Conservation (phyloP, 495 filamentous ascomycete genomes). For the Xylaria nigripes region DNA sequence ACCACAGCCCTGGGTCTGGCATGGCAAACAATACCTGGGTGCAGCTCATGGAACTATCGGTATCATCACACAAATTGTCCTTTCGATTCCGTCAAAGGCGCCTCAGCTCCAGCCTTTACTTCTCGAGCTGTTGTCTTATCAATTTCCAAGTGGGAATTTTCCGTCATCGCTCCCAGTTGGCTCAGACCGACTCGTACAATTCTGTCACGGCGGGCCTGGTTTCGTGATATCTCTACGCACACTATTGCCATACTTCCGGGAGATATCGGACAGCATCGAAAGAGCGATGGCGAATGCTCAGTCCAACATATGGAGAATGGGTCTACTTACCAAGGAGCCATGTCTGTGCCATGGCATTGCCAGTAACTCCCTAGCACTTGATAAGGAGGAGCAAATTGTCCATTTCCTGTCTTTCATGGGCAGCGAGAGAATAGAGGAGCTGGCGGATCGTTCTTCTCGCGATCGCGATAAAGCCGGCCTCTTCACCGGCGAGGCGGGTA, state of each 20-base stretch:
- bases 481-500: constrained; percentile 19
- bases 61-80: constrained; percentile 54
- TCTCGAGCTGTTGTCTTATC: constrained; percentile 35
- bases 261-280: constrained; percentile 38
- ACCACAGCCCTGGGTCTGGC: constrained; percentile 46
- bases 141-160: constrained; percentile 40
- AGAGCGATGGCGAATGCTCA: constrained; percentile 36
- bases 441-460: not conserved
- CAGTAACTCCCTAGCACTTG: constrained; percentile 46
- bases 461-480: constrained; percentile 8
- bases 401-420: constrained; percentile 20
- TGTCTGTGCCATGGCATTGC: constrained; percentile 58
- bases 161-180: constrained; percentile 18
- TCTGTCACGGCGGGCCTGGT: constrained; percentile 60
- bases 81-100: constrained; percentile 33
- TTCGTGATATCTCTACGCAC: constrained; percentile 46
- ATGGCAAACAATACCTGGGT: constrained; percentile 50
- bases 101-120: constrained; percentile 37
- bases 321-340: constrained; percentile 53
- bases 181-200: constrained; percentile 44
- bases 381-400: constrained; percentile 3
- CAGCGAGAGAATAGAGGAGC: constrained; percentile 7
- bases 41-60: constrained; percentile 55
- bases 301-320: constrained; percentile 41
- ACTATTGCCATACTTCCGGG: constrained; percentile 43